phyloP scores from a whole-genome alignment of 139 green algal species.

The Chlorella sp. region DNA sequence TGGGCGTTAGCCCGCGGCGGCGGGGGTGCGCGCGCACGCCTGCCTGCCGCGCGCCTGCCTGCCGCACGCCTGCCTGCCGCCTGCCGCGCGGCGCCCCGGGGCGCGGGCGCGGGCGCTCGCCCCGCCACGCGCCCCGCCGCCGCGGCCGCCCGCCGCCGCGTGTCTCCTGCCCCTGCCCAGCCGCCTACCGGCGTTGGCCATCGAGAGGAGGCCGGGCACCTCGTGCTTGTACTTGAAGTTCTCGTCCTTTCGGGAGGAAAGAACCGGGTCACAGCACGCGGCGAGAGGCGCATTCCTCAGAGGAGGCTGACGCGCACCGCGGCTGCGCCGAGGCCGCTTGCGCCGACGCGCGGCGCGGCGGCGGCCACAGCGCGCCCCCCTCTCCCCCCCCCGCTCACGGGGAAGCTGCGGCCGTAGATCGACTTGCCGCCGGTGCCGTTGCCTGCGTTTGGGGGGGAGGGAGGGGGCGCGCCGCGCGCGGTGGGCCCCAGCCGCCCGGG shows the following conservation, averaged over 20 bases:
- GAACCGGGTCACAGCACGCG: not conserved
- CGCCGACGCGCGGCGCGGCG: not conserved
- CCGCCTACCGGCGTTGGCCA: slow-evolving; percentile 95
- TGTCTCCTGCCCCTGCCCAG: no score
- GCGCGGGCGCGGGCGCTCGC: no score
- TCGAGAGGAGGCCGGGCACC: slow-evolving; percentile 79
- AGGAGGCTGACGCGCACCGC: not conserved
- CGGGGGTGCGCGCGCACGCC: no score
- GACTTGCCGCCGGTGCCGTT: slow-evolving; percentile 82
- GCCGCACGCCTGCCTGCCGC: no score
- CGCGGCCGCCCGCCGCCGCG: no score
- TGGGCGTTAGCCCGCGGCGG: no score
- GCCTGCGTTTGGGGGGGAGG: no score
- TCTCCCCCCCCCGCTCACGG: slow-evolving; percentile 10
- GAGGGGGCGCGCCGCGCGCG: no score
- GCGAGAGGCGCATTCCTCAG: not conserved
- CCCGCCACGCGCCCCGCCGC: no score
- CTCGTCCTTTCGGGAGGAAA: slow-evolving; percentile 14
- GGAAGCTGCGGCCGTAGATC: slow-evolving; percentile 87
- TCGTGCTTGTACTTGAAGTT: slow-evolving; percentile 48
- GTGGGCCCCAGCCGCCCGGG: no score
- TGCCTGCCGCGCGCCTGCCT: no score
- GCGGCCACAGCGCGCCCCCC: not conserved
- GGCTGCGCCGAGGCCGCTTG: not conserved
- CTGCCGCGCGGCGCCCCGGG: no score